Percentiles rank a stretch among this genome's conserved stretches.
These are phyloP conservation scores for Sechiopsis laciniata DNA, from an alignment of 306 rosid genomes.

Conservation along the genomic window DNA sequence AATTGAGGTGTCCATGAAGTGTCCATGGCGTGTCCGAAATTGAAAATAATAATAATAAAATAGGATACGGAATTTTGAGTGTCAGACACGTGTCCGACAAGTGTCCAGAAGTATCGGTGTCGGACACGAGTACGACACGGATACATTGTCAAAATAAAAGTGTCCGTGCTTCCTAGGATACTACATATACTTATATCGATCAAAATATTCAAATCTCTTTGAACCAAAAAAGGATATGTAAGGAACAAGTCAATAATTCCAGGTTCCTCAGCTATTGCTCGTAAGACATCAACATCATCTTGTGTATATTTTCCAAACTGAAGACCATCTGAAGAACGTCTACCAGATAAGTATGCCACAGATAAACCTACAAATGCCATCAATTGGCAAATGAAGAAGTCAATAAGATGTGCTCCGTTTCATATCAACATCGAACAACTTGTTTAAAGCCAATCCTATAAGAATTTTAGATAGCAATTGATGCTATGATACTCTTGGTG, in stretches of 20 bases:
- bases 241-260: constrained; percentile 68
- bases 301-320: constrained; percentile 70
- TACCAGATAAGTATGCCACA: constrained; percentile 79
- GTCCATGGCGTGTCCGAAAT: too few relatives aligned
- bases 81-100: too few relatives aligned
- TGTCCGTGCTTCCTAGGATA: too few relatives aligned
- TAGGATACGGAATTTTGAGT: too few relatives aligned
- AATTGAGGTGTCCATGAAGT: too few relatives aligned
- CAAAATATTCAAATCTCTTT: background rate
- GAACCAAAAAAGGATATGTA: constrained; percentile 69
- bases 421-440: background rate
- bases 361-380: constrained; percentile 45
- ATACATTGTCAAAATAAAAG: too few relatives aligned
- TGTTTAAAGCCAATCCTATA: background rate
- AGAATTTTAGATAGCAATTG: background rate
- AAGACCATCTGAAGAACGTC: constrained; percentile 44
- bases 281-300: constrained; percentile 80
- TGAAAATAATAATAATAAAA: too few relatives aligned
- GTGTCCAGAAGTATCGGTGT: too few relatives aligned
- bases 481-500: background rate
- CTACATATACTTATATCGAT: constrained; percentile 14
- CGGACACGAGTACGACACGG: too few relatives aligned
- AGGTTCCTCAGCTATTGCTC: constrained; percentile 93
- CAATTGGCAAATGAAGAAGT: background rate
- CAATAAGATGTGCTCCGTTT: constrained; percentile 9